phyloP scores from a whole-genome alignment of 805 yeast species.

The Yueomyces sinensis region DNA sequence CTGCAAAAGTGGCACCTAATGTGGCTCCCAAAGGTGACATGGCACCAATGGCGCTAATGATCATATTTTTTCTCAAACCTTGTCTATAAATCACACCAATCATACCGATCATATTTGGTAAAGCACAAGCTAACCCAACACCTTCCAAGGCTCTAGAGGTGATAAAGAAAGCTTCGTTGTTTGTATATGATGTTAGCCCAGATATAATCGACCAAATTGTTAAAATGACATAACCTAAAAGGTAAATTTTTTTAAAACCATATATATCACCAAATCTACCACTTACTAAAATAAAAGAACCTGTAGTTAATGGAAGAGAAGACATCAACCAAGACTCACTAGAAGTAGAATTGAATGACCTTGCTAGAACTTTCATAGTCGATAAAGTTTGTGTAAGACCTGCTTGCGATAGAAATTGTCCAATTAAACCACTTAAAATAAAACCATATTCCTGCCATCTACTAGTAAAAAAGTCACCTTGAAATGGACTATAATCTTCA shows the following conservation, averaged over 20 bases:
- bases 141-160: slow-evolving; percentile 48
- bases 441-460: slow-evolving; percentile 15
- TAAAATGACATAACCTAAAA: slow-evolving; percentile 44
- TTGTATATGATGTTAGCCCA: slow-evolving; percentile 42
- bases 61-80: slow-evolving; percentile 31
- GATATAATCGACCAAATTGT: slow-evolving; percentile 45
- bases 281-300: slow-evolving; percentile 55
- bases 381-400: slow-evolving; percentile 28
- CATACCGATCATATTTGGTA: slow-evolving; percentile 50
- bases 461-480: too few species aligned
- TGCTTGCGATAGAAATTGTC: slow-evolving; percentile 30
- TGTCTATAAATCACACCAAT: slow-evolving; percentile 32
- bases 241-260: slow-evolving; percentile 44
- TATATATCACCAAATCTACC: slow-evolving; percentile 64
- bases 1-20: slow-evolving; percentile 38
- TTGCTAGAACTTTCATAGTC: slow-evolving; percentile 23
- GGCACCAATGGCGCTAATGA: slow-evolving; percentile 43
- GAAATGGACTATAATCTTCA: too few species aligned
- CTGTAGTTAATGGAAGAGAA: slow-evolving; percentile 55
- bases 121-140: slow-evolving; percentile 42
- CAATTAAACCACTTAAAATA: slow-evolving; percentile 19
- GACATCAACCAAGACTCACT: slow-evolving; percentile 56
- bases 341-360: slow-evolving; percentile 20
- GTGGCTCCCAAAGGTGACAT: slow-evolving; percentile 51
- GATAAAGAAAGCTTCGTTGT: slow-evolving; percentile 36